Conservation (phyloP, 805 yeast genomes). For the Yamadazyma akitaensis region DNA sequence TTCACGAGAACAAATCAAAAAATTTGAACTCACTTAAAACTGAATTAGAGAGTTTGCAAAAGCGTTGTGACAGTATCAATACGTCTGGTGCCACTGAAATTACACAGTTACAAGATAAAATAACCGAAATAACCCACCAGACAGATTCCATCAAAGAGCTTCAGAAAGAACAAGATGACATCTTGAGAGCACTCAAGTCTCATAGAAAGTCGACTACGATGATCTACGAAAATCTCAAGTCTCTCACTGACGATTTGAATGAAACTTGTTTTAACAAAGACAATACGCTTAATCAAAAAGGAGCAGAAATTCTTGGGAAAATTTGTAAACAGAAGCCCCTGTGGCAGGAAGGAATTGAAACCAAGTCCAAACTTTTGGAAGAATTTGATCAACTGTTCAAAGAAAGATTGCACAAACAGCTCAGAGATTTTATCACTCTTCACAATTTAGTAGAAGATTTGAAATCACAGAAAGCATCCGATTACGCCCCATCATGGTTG, state of each 20-base stretch:
- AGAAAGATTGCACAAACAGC: conserved; percentile 24
- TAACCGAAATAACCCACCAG: conserved; percentile 9
- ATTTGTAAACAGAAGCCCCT: conserved; percentile 28
- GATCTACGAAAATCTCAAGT: conserved; percentile 19
- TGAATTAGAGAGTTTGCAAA: not conserved
- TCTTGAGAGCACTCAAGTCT: conserved; percentile 16
- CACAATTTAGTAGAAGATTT: conserved; percentile 24
- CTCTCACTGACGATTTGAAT: conserved; percentile 23
- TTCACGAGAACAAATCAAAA: conserved; percentile 16
- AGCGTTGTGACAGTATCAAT: conserved; percentile 1
- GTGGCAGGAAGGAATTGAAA: conserved; percentile 31
- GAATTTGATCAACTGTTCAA: conserved; percentile 32
- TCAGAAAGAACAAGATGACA: conserved; percentile 26
- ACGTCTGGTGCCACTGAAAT: conserved; percentile 1
- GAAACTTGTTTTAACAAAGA: conserved; percentile 28
- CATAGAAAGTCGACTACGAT: conserved; percentile 23
- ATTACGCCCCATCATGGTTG: conserved; percentile 29
- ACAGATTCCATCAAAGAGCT: conserved; percentile 19
- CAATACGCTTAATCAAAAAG: conserved; percentile 24
- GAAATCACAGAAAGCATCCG: conserved; percentile 20
- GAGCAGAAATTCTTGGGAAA: conserved; percentile 23
- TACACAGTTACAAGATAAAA: not conserved
- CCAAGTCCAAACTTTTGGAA: conserved; percentile 23
- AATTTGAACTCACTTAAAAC: not conserved
- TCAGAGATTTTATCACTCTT: conserved; percentile 26